Evolutionary conservation across 352 stramenopile genomes (phyloP).

Genomic region (Globisporangium irregulare): DNA sequence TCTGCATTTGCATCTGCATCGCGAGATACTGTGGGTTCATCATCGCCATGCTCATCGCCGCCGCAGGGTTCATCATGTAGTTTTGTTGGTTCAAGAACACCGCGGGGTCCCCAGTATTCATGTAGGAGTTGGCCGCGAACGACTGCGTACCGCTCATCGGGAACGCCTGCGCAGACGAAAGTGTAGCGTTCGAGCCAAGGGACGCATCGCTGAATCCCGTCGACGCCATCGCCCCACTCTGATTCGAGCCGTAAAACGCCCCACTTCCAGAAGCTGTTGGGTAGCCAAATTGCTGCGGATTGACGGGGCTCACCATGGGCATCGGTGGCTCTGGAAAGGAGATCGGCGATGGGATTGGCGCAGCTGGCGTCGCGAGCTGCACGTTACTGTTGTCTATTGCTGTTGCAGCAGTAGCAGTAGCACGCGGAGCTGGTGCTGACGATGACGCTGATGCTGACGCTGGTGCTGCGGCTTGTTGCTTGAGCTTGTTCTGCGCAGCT

Average conservation of each 20-base stretch:
- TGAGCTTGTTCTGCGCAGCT: constrained; percentile 11
- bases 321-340: constrained; percentile 51
- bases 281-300: constrained; percentile 13
- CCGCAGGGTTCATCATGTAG: constrained; percentile 39
- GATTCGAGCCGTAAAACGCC: constrained; percentile 15
- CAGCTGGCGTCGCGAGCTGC: constrained; percentile 7
- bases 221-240: constrained; percentile 18
- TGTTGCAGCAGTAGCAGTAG: not conserved
- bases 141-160: constrained; percentile 27
- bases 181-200: constrained; percentile 14
- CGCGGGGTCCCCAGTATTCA: constrained; percentile 23
- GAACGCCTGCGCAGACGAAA: constrained; percentile 28
- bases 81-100: constrained; percentile 40
- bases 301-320: constrained; percentile 23
- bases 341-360: constrained; percentile 19
- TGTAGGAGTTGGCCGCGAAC: constrained; percentile 44
- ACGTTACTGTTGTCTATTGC: constrained; percentile 5
- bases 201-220: constrained; percentile 21
- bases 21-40: constrained; percentile 61
- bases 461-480: constrained; percentile 4
- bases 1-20: constrained; percentile 56
- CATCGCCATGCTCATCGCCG: constrained; percentile 33
- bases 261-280: not conserved
- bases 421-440: not conserved
- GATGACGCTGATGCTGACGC: not conserved